phyloP scores from a whole-genome alignment of 495 filamentous ascomycete species.

The Hyaloscypha bicolor region DNA sequence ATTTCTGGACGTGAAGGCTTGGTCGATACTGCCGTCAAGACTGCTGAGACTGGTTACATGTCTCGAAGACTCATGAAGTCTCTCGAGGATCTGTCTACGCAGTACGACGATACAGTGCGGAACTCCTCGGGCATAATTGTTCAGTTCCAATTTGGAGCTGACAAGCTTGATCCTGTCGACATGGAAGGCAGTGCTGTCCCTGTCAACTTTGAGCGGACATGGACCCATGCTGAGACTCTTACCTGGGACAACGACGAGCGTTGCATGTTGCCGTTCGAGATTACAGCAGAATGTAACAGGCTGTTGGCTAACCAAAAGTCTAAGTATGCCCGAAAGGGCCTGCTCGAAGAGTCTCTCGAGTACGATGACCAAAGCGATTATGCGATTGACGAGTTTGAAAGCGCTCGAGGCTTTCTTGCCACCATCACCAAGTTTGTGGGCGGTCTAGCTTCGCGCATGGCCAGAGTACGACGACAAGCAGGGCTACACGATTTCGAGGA shows the following conservation, averaged over 20 bases:
- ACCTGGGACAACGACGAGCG: constrained; percentile 77
- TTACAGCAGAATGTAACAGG: constrained; percentile 63
- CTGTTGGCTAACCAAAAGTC: constrained; percentile 65
- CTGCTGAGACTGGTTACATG: constrained; percentile 99
- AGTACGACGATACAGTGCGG: constrained; percentile 93
- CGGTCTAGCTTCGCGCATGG: constrained; percentile 49
- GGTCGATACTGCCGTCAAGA: constrained; percentile 99
- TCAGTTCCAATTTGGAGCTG: constrained; percentile 96
- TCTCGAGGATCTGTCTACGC: constrained; percentile 86
- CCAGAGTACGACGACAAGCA: constrained; percentile 44
- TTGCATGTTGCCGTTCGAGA: constrained; percentile 73
- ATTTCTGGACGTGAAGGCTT: constrained; percentile 98
- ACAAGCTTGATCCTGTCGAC: constrained; percentile 91
- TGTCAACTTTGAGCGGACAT: constrained; percentile 91
- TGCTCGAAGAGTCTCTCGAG: constrained; percentile 51
- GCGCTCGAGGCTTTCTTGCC: constrained; percentile 78
- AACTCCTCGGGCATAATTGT: constrained; percentile 84
- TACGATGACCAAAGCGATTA: constrained; percentile 68
- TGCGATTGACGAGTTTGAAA: constrained; percentile 81
- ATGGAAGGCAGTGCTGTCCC: constrained; percentile 96
- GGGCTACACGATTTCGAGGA: constrained; percentile 33
- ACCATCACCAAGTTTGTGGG: constrained; percentile 71
- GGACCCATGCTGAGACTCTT: constrained; percentile 76
- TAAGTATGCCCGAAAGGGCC: constrained; percentile 61
- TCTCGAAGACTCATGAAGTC: constrained; percentile 97